A percentile compares a stretch with the other conserved stretches of the same genome.
These are phyloP conservation scores for Gardenia jasminoides DNA, from an alignment of 257 asterid genomes.

Conservation along the genomic window DNA sequence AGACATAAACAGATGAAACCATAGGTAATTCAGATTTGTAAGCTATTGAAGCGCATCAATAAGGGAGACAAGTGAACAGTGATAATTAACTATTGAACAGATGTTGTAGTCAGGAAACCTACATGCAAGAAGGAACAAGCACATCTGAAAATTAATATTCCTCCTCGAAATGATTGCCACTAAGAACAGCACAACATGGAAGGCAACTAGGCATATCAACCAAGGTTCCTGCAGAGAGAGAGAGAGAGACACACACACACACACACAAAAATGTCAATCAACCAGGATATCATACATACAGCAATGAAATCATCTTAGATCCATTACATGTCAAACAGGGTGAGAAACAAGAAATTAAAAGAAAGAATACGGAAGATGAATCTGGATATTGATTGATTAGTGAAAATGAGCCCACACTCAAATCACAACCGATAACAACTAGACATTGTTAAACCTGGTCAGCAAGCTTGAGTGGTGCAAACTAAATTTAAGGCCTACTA, in stretches of 20 bases:
- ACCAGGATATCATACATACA: neutral
- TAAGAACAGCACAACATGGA: conserved; percentile 59
- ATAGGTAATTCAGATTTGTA: neutral
- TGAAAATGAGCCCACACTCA: neutral
- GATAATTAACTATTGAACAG: neutral
- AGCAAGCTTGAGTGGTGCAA: neutral
- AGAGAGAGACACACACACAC: too few relatives aligned
- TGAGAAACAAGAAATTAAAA: neutral
- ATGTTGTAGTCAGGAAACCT: conserved; percentile 23
- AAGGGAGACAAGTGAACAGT: too few relatives aligned
- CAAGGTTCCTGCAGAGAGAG: conserved; percentile 78
- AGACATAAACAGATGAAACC: too few relatives aligned
- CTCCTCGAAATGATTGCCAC: conserved; percentile 56
- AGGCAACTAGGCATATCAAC: conserved; percentile 66
- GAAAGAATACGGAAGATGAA: neutral
- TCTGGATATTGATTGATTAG: neutral
- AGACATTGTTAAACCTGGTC: neutral
- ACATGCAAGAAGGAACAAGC: conserved; percentile 79
- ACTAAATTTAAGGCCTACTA: neutral
- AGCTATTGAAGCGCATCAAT: neutral
- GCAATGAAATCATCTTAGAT: neutral
- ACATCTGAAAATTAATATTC: conserved; percentile 90
- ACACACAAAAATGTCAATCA: conserved; percentile 5
- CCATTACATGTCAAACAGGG: neutral
- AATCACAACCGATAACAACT: neutral